phyloP scores from a whole-genome alignment of 495 filamentous ascomycete species.

The Neurospora sp. region DNA sequence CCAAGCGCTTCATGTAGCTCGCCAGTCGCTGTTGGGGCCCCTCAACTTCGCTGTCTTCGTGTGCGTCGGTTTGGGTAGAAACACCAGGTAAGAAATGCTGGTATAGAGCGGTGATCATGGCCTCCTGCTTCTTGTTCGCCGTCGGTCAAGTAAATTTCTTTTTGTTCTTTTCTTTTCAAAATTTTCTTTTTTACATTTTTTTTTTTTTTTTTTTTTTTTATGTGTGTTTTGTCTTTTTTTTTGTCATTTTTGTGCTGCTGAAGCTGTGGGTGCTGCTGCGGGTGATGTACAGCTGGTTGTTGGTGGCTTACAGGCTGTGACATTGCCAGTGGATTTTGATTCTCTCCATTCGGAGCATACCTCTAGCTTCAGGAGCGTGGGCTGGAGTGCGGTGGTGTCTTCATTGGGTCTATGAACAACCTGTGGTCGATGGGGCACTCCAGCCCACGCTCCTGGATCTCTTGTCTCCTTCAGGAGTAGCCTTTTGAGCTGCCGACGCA shows the following conservation, averaged over 20 bases:
- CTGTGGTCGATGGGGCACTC: constrained; percentile 92
- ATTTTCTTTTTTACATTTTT: too few species aligned
- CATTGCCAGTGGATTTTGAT: too few species aligned
- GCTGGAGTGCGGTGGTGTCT: constrained; percentile 61
- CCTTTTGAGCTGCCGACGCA: constrained; percentile 51
- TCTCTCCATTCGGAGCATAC: too few species aligned
- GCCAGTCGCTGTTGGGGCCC: constrained; percentile 6
- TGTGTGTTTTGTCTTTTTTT: too few species aligned
- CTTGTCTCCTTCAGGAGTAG: constrained; percentile 56
- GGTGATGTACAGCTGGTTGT: not conserved
- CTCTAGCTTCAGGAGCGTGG: too few species aligned
- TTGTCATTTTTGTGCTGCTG: constrained; percentile 3
- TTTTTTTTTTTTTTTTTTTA: too few species aligned
- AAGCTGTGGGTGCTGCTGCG: constrained; percentile 10
- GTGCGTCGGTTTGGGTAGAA: too few species aligned
- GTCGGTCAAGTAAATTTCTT: too few species aligned
- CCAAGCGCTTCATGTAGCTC: constrained; percentile 27
- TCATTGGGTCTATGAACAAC: constrained; percentile 92
- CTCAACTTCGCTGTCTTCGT: not conserved
- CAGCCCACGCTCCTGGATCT: constrained; percentile 74
- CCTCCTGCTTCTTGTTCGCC: too few species aligned
- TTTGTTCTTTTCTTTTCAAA: too few species aligned
- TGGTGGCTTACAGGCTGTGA: constrained; percentile 9
- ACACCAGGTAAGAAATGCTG: too few species aligned
- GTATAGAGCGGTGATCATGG: too few species aligned